Base-by-base conservation (phyloP, 225 moss, liverwort and hornwort genomes). In the Ulota crispa region DNA sequence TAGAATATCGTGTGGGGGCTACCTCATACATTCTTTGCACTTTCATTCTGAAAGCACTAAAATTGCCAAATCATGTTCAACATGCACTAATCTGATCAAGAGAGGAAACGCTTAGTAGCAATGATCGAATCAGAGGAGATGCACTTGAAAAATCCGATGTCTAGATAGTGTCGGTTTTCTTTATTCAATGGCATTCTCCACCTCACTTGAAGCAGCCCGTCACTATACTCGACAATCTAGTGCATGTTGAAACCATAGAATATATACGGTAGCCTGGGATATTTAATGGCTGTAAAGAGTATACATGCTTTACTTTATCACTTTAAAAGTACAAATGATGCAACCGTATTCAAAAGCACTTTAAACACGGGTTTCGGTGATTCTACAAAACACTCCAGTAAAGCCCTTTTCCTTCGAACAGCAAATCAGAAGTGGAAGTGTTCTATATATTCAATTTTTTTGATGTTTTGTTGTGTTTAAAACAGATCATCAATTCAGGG, bases 1-100 rank as follows among this genome's bases (percentile, higher is more conserved):
- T 64, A 23, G 39, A 73, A 73, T 21, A 37, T 73, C 27, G 64
- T 72, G 80, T 54, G 27, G 36, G 72, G 72, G 21, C 72, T 72
- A 80, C 64, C 21, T 50, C 12, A 64, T 37, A 37, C 19, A 63
- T n/a, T 34, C 73, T 78, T 60, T 23, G 31, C 20, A 50, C 73
- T 11, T 8, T 12, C 41, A 34, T 42, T 62, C 24, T 26, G 8
- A 0, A 30, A 63, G 43, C 54, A 62, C 1, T 73, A n/a, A 47
- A 53, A 15, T 34, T 47, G 23, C 14, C 14, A 78, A 73, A 68
- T 41, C 26, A 61, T 70, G 23, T 63, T 76, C 45, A 64, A 80
- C 64, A 23, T 21, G 39, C 11, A 77, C 3, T 18, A 28, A 16
- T 12, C n/a, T 30, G 12, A 45, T 12, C 21, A 24, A 60, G 53